Conservation (phyloP, 2,329 filamentous ascomycete species). For the Cladosporium sp. region DNA sequence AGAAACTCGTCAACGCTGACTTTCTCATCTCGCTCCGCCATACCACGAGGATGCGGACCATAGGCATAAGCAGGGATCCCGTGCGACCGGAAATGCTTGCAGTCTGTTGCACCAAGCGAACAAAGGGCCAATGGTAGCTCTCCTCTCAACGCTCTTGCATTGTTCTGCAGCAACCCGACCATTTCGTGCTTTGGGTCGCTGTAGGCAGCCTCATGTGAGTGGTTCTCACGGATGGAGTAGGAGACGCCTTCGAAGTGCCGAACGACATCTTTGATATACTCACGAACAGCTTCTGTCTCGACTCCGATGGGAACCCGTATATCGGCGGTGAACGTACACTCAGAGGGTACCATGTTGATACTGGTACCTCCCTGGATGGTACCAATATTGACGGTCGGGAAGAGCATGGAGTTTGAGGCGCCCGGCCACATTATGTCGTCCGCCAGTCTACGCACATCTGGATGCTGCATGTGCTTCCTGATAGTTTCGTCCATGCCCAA, state of each 20-base stretch:
- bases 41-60: slow-evolving; percentile 36
- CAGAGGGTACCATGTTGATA: slow-evolving; percentile 45
- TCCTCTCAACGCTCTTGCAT: slow-evolving; percentile 29
- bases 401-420: slow-evolving; percentile 35
- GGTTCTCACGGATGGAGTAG: slow-evolving; percentile 36
- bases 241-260: slow-evolving; percentile 33
- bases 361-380: slow-evolving; percentile 44
- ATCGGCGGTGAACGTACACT: slow-evolving; percentile 42
- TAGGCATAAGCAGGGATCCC: slow-evolving; percentile 42
- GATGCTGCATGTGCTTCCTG: slow-evolving; percentile 32
- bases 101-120: slow-evolving; percentile 43
- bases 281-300: slow-evolving; percentile 31
- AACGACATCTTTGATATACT: slow-evolving; percentile 33
- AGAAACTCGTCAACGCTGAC: slow-evolving; percentile 36
- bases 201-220: slow-evolving; percentile 38
- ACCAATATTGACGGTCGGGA: slow-evolving; percentile 44
- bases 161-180: slow-evolving; percentile 30
- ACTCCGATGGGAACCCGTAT: slow-evolving; percentile 45
- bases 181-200: slow-evolving; percentile 39
- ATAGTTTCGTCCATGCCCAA: slow-evolving; percentile 32
- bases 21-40: slow-evolving; percentile 32
- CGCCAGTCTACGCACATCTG: slow-evolving; percentile 35
- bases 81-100: slow-evolving; percentile 43
- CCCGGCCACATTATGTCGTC: slow-evolving; percentile 42
- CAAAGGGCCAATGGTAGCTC: slow-evolving; percentile 38